Evolutionary conservation across 805 yeast species (phyloP), one percentile per base, ranked within the genome.

Genomic region (Candida ficus): DNA sequence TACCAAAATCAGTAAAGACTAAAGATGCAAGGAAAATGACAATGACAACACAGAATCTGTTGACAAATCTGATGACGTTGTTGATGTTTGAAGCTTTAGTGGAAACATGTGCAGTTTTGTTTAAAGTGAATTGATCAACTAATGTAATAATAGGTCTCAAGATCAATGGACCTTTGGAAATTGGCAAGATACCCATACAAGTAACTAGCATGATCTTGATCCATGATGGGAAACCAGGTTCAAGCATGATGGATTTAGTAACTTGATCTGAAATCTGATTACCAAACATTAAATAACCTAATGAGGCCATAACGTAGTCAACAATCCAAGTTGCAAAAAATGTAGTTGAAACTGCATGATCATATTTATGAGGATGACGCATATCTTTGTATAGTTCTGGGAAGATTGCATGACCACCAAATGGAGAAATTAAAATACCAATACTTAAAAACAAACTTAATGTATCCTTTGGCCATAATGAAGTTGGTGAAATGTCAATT

Each of bases 201-300:
- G 50, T 37, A 40, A 56, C 52, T 1, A 56, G 35, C 17, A 73
- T 67, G 16, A 80, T 63, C 32, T 72, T 70, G 4, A 84, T 67
- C 60, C 76, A 72, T 12, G 57, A 48, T 0, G 96, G 95, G 57
- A 82, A 87, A 0, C 87, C 86, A 3, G 64, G 52, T 4, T 82
- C 81, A 8, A 64, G 54, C 60, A 89, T 68, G 33, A 89, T 68
- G 43, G 83, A 84, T 54, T 84, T 83, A 2, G 95, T 85, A 43
- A 90, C 71, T 44, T 86, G 89, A 54, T 86, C 91, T 35, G 73
- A 58, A 22, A 85, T 79, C 7, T 58, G 57, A 8, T 63, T 61
- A 28, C 96, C 96, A 66, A 82, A 88, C 96, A 89, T 89, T 32
- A 86, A 64, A 52, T 76, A 78, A 1, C 93, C 93, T 28, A 79